phyloP scores from a whole-genome alignment of 352 stramenopile species.

The Pythium oligandrum region DNA sequence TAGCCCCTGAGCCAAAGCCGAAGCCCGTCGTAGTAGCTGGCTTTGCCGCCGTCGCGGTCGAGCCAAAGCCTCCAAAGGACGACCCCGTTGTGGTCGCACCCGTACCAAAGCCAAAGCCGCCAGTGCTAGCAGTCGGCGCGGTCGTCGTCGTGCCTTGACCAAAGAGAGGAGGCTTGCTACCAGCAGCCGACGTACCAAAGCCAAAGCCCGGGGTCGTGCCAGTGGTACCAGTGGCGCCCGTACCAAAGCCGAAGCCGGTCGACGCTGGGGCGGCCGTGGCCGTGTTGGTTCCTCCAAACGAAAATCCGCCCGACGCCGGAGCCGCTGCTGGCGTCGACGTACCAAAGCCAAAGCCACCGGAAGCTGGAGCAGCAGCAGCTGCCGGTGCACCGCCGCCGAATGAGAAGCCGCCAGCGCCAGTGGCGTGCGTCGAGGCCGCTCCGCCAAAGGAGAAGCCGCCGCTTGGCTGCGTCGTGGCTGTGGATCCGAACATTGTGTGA shows the following conservation, averaged over 20 bases:
- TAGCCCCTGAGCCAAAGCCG: conserved; percentile 16
- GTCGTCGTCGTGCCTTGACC: conserved; percentile 24
- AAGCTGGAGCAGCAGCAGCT: too few relatives aligned
- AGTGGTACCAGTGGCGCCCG: conserved; percentile 13
- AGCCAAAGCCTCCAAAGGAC: conserved; percentile 15
- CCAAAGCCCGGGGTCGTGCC: conserved; percentile 10
- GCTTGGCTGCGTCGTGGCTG: conserved; percentile 19
- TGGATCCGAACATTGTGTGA: conserved; percentile 45
- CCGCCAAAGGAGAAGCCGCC: conserved; percentile 46
- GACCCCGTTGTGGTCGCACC: conserved; percentile 5
- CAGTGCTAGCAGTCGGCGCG: conserved; percentile 9
- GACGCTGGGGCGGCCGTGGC: conserved; percentile 16
- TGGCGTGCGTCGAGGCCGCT: not conserved
- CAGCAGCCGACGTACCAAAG: conserved; percentile 14
- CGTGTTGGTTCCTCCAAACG: conserved; percentile 19
- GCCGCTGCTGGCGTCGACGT: conserved; percentile 12
- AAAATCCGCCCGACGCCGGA: conserved; percentile 13
- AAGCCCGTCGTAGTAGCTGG: conserved; percentile 19
- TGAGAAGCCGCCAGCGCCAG: conserved; percentile 21
- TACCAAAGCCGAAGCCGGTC: conserved; percentile 22
- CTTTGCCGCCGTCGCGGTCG: conserved; percentile 6
- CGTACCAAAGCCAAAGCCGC: conserved; percentile 17
- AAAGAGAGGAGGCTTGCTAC: conserved; percentile 47
- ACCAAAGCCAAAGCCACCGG: conserved; percentile 24
- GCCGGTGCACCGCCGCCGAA: conserved; percentile 12